These are phyloP conservation scores for Mycena sanguinolenta DNA, from an alignment of 768 basidiomycete genomes.

Conservation along the genomic window DNA sequence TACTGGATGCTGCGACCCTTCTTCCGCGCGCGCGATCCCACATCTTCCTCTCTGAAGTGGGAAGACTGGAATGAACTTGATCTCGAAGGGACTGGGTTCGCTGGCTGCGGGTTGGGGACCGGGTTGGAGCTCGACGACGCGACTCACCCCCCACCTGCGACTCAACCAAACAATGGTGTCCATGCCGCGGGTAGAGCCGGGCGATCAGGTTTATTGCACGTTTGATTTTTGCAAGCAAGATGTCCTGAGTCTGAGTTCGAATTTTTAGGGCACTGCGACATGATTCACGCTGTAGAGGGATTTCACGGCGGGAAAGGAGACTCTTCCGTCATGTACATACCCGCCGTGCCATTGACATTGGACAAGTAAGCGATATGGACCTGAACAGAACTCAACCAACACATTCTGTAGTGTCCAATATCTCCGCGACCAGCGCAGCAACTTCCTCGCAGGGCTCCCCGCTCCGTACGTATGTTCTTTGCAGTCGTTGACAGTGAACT, in stretches of 20 bases:
- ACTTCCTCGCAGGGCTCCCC: conserved; percentile 62
- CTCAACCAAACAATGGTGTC: conserved; percentile 69
- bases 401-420: conserved; percentile 55
- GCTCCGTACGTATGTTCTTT: conserved; percentile 56
- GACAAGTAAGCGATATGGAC: conserved; percentile 55
- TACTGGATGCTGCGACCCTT: conserved; percentile 78
- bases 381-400: neutral
- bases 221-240: neutral
- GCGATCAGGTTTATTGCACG: conserved; percentile 73
- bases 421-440: conserved; percentile 62
- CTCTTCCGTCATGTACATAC: conserved; percentile 71
- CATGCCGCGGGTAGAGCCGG: conserved; percentile 70
- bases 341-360: conserved; percentile 64
- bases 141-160: conserved; percentile 75
- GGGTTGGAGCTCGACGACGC: conserved; percentile 67
- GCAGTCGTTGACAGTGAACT: neutral
- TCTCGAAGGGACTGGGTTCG: conserved; percentile 63
- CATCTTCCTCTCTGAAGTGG: conserved; percentile 49
- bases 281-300: conserved; percentile 67
- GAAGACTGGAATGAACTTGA: conserved; percentile 70
- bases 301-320: conserved; percentile 61
- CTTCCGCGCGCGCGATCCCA: conserved; percentile 58
- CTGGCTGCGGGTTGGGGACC: conserved; percentile 66
- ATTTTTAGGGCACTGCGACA: conserved; percentile 67
- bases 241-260: too few species aligned